A percentile compares a stretch with the other conserved stretches of the same genome.
Conservation (phyloP, 805 yeast genomes). For the Yarrowia sp. region DNA sequence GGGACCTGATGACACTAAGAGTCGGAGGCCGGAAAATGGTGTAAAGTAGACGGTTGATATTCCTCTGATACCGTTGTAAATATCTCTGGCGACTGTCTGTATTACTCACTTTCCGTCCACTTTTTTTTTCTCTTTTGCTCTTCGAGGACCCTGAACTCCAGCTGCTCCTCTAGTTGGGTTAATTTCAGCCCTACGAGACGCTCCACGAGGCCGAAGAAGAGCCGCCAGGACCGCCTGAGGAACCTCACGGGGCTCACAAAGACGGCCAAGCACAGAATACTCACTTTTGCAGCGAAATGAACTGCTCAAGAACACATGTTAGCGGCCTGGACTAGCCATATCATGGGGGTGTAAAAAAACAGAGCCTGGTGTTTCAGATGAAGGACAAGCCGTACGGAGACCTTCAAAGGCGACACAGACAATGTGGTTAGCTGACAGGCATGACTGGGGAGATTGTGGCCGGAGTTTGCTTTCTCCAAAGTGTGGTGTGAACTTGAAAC, state of each 20-base stretch:
- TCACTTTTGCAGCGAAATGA: neutral
- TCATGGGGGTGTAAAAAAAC: neutral
- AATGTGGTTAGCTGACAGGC: neutral
- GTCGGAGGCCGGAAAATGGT: neutral
- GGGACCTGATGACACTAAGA: constrained; percentile 6
- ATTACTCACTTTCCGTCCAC: neutral
- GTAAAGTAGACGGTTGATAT: neutral
- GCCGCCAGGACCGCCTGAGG: neutral
- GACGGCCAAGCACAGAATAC: neutral
- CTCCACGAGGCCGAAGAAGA: neutral
- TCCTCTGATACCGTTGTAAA: no score
- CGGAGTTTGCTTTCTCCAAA: neutral
- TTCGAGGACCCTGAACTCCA: no score
- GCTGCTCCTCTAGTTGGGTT: neutral
- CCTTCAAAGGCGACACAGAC: neutral
- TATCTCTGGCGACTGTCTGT: neutral
- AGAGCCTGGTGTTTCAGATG: neutral
- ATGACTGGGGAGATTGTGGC: neutral
- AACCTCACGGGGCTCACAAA: neutral
- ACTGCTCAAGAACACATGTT: neutral
- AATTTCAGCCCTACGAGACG: neutral
- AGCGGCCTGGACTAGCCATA: neutral
- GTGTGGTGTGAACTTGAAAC: neutral
- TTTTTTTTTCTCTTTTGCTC: neutral
- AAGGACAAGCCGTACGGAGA: neutral